phyloP scores from a whole-genome alignment of 2,329 filamentous ascomycete genomes.

The Curvularia sp. region DNA sequence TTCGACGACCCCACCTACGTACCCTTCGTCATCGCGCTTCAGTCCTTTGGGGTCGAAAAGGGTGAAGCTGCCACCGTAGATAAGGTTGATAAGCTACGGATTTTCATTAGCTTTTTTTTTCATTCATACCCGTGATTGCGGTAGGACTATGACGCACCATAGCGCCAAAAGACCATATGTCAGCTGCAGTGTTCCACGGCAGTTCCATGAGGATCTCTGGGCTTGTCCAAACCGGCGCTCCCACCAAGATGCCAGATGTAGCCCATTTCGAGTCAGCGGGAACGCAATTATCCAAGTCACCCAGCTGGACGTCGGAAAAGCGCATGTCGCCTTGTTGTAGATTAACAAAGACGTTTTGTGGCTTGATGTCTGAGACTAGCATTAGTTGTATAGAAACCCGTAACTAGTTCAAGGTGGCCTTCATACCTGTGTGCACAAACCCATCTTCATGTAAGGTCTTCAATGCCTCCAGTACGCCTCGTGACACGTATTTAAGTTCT shows the following conservation, averaged over 20 bases:
- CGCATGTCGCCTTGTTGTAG: conserved; percentile 36
- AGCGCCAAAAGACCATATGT: conserved; percentile 54
- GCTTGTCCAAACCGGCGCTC: conserved; percentile 50
- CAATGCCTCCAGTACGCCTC: conserved; percentile 34
- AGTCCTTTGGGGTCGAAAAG: conserved; percentile 37
- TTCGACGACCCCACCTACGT: conserved; percentile 30
- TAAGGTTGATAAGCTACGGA: conserved; percentile 37
- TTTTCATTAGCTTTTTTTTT: conserved; percentile 9
- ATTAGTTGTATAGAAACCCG: conserved; percentile 7
- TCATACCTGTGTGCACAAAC: conserved; percentile 36
- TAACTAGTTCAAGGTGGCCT: neutral
- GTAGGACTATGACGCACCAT: conserved; percentile 36
- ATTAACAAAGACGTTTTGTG: conserved; percentile 51
- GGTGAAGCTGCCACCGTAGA: conserved; percentile 37
- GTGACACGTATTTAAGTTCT: conserved; percentile 30
- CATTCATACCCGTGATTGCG: conserved; percentile 4
- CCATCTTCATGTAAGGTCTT: conserved; percentile 36
- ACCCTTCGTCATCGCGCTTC: conserved; percentile 32
- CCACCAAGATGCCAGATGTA: conserved; percentile 41
- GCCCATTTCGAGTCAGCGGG: conserved; percentile 29
- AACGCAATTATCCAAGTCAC: conserved; percentile 44
- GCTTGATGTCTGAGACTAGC: conserved; percentile 39
- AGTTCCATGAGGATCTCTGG: conserved; percentile 43
- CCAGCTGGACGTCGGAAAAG: conserved; percentile 48
- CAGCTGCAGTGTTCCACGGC: conserved; percentile 49